A percentile compares a stretch with the other conserved stretches of the same genome.
Evolutionary conservation across 495 filamentous ascomycete species (phyloP).

Genomic region (Xylaria flabelliformis): DNA sequence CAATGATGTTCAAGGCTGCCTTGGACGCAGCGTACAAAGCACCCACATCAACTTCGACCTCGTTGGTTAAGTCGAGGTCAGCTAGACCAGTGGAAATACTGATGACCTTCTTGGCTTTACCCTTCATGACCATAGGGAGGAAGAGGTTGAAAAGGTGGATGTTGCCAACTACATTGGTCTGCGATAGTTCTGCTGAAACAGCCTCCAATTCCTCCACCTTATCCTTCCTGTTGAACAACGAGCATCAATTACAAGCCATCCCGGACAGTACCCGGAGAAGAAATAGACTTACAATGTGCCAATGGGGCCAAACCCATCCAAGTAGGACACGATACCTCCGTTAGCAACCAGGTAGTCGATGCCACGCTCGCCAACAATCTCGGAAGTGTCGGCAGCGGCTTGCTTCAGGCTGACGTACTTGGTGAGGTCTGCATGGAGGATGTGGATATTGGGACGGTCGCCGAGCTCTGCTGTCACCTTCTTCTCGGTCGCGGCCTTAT

Average conservation of each 20-base stretch:
- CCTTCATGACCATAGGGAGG: constrained; percentile 53
- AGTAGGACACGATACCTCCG: constrained; percentile 39
- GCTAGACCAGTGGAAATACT: constrained; percentile 54
- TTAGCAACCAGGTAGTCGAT: constrained; percentile 60
- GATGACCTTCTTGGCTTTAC: constrained; percentile 58
- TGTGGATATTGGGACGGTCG: constrained; percentile 42
- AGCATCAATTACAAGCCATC: background rate
- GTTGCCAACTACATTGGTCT: constrained; percentile 54
- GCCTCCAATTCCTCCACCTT: constrained; percentile 41
- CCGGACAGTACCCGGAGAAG: too few relatives aligned
- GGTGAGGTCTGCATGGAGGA: constrained; percentile 50
- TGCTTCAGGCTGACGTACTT: constrained; percentile 44
- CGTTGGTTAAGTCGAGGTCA: constrained; percentile 40
- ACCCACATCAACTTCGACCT: constrained; percentile 34
- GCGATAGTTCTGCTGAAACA: constrained; percentile 36
- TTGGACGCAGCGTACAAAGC: constrained; percentile 49
- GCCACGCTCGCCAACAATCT: constrained; percentile 38
- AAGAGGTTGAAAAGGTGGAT: constrained; percentile 58
- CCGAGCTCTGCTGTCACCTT: constrained; percentile 44
- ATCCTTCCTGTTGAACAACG: background rate
- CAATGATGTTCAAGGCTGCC: constrained; percentile 50
- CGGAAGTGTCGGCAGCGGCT: constrained; percentile 38
- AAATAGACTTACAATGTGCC: constrained; percentile 27
- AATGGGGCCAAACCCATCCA: constrained; percentile 30
- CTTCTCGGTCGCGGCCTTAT: constrained; percentile 40